These are phyloP conservation scores for Xylariaceae sp. DNA, from an alignment of 2,329 filamentous ascomycete genomes.

Conservation along the genomic window DNA sequence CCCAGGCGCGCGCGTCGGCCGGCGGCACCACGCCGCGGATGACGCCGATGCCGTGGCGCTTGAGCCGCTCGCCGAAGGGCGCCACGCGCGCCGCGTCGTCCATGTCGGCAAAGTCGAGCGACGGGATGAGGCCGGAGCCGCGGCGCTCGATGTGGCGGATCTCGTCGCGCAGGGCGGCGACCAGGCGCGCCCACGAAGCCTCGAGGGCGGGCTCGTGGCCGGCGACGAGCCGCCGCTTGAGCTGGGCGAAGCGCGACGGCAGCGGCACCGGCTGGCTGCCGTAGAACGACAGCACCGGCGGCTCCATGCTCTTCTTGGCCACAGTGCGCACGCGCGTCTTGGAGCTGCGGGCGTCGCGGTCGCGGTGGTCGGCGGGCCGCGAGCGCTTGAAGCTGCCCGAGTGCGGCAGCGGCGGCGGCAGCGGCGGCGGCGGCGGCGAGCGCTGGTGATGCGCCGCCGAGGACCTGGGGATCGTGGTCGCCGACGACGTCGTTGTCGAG, in stretches of 20 bases:
- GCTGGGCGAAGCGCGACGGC: slow-evolving; percentile 48
- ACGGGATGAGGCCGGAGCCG: slow-evolving; percentile 46
- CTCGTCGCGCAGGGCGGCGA: slow-evolving; percentile 43
- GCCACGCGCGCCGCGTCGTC: slow-evolving; percentile 38
- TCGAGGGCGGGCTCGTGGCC: slow-evolving; percentile 48
- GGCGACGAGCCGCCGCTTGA: slow-evolving; percentile 47
- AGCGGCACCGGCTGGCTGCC: slow-evolving; percentile 50
- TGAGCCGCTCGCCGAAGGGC: slow-evolving; percentile 49
- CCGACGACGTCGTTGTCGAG: slow-evolving; percentile 1
- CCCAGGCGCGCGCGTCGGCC: slow-evolving; percentile 47
- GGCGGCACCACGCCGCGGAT: slow-evolving; percentile 56
- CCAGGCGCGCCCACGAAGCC: slow-evolving; percentile 47
- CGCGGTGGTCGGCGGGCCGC: slow-evolving; percentile 20
- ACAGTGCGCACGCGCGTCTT: slow-evolving; percentile 24
- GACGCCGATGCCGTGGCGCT: slow-evolving; percentile 57
- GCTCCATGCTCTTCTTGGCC: slow-evolving; percentile 34
- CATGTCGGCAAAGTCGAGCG: slow-evolving; percentile 46
- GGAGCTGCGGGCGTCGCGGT: slow-evolving; percentile 19
- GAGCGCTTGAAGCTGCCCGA: slow-evolving; percentile 22
- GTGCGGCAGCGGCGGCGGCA: slow-evolving; percentile 1
- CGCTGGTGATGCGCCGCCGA: background rate
- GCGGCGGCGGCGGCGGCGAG: background rate
- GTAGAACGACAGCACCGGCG: slow-evolving; percentile 49
- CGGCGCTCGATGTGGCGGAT: slow-evolving; percentile 43
- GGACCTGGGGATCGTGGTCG: slow-evolving; percentile 3